Evolutionary conservation across 1,284 basidiomycete species (phyloP).

Genomic region (Thelephora terrestris): DNA sequence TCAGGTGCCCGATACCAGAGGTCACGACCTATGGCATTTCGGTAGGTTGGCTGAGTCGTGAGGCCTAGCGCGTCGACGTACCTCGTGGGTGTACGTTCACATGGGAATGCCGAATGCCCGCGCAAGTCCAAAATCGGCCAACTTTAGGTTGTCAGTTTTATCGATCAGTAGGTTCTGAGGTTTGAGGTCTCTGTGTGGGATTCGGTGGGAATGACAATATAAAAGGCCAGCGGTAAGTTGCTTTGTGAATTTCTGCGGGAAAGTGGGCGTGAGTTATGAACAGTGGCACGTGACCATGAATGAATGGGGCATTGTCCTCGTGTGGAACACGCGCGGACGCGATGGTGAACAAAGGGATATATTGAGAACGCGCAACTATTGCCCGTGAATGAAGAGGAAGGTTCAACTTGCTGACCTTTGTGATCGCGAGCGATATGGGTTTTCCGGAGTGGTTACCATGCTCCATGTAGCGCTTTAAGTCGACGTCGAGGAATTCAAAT

Average conservation of each 20-base stretch:
- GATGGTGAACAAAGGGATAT: slow-evolving; percentile 14
- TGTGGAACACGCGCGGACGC: slow-evolving; percentile 11
- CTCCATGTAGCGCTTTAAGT: slow-evolving; percentile 96
- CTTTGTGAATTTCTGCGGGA: slow-evolving; percentile 75
- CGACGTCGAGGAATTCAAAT: slow-evolving; percentile 91
- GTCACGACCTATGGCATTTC: slow-evolving; percentile 74
- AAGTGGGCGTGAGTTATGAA: not conserved
- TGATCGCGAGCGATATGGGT: slow-evolving; percentile 66
- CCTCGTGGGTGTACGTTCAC: slow-evolving; percentile 97
- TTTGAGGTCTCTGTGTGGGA: slow-evolving; percentile 95
- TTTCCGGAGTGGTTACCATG: slow-evolving; percentile 63
- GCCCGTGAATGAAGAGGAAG: not conserved
- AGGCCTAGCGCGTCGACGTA: slow-evolving; percentile 26
- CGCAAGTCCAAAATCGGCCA: slow-evolving; percentile 95
- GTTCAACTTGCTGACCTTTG: slow-evolving; percentile 53
- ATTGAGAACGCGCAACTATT: slow-evolving; percentile 1
- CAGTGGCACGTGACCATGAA: not conserved
- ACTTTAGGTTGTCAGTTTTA: slow-evolving; percentile 81
- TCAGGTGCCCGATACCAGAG: slow-evolving; percentile 96
- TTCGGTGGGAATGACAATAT: slow-evolving; percentile 95
- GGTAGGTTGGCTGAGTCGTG: not conserved
- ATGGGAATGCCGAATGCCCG: slow-evolving; percentile 97
- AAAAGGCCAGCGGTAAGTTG: no score
- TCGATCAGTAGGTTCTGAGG: slow-evolving; percentile 97
- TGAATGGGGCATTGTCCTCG: not conserved